Conservation (phyloP, 768 basidiomycete species). For the Chlorophyllum brunneum region DNA sequence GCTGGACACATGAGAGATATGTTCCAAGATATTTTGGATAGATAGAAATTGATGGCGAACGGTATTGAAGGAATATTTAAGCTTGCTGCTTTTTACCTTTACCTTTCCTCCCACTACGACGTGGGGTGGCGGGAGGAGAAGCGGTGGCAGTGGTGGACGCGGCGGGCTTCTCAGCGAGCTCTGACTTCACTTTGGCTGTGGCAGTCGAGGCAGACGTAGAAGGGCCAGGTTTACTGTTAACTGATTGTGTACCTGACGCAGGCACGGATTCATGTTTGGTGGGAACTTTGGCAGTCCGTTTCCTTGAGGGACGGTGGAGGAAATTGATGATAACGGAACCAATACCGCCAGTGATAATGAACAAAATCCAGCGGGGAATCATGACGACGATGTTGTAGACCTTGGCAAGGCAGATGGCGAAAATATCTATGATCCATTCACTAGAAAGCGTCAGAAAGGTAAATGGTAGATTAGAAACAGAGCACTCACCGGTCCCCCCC, state of each 20-base stretch:
- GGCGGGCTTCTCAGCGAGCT: not conserved
- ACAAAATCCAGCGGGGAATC: conserved; percentile 71
- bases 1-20: not conserved
- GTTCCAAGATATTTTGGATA: not conserved
- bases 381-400: conserved; percentile 48
- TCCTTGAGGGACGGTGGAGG: conserved; percentile 42
- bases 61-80: not conserved
- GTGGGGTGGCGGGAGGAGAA: not conserved
- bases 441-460: conserved; percentile 29
- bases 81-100: conserved; percentile 1
- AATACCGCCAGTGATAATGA: conserved; percentile 58
- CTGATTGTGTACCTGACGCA: not conserved
- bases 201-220: not conserved
- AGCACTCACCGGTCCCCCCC: conserved; percentile 64
- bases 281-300: not conserved
- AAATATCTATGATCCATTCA: conserved; percentile 62
- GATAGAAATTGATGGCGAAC: not conserved
- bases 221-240: not conserved
- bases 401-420: conserved; percentile 45
- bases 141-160: not conserved
- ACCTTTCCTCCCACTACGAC: conserved; percentile 4
- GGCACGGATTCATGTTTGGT: not conserved
- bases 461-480: not conserved
- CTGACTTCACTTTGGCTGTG: not conserved
- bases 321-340: conserved; percentile 67